These are phyloP conservation scores for Pyrenochaeta sp. DNA, from an alignment of 2,329 filamentous ascomycete species.

Conservation along the genomic window DNA sequence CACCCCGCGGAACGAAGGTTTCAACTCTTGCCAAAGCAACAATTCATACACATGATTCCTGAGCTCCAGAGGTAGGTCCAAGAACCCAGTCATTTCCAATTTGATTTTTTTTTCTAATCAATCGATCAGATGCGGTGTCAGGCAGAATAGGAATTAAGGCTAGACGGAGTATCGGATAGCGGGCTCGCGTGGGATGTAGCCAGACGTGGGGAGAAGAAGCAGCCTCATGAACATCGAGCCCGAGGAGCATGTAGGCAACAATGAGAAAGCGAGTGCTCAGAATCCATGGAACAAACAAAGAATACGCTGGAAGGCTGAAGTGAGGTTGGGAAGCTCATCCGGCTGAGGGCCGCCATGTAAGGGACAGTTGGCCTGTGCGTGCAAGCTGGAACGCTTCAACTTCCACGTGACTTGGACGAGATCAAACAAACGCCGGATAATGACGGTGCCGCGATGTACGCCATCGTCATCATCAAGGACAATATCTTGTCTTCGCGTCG, in stretches of 20 bases:
- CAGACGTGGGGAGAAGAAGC: not conserved
- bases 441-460: constrained; percentile 4
- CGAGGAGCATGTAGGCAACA: not conserved
- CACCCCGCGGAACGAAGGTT: constrained; percentile 35
- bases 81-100: constrained; percentile 35
- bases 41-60: constrained; percentile 40
- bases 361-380: not conserved
- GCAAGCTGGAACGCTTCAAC: not conserved
- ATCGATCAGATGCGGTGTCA: constrained; percentile 16
- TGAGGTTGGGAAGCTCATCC: constrained; percentile 1
- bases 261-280: not conserved
- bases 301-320: not conserved
- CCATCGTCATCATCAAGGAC: constrained; percentile 4
- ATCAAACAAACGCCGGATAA: constrained; percentile 2
- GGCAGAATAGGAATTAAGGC: constrained; percentile 12
- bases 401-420: not conserved
- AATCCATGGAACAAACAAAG: not conserved
- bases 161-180: constrained; percentile 17
- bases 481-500: not conserved
- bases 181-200: constrained; percentile 4
- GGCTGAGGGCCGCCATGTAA: constrained; percentile 3
- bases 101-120: constrained; percentile 7
- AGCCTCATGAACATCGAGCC: not conserved
- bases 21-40: constrained; percentile 31
- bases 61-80: constrained; percentile 40